Evolutionary conservation across 495 filamentous ascomycete species (phyloP), one percentile per base, ranked within the genome.

Genomic region (Corynascus novoguineensis): DNA sequence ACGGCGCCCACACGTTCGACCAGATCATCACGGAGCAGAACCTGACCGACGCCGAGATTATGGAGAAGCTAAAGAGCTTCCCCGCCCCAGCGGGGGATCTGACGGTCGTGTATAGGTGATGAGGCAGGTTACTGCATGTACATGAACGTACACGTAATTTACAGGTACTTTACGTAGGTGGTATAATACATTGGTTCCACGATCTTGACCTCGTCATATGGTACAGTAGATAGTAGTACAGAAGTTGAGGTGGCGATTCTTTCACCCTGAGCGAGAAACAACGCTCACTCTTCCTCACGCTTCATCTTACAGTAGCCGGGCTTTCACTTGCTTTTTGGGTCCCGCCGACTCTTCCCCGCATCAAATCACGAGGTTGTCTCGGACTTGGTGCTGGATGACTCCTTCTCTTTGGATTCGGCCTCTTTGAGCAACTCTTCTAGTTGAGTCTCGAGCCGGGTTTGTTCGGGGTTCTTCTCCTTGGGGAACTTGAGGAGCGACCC

Each of bases 1-100:
- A 96, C 71, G 91, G 91, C 0, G 82, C 78, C 64, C 90, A 93
- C 67, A 84, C 81, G 59, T 89, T 95, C 68, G 91, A 96, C 74
- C 85, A 96, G 78, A 92, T 95, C 57, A 92, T 89, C 64, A 89
- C 88, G 15, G 90, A 92, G 76, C 73, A 78, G 67, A 75, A 80
- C 53, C 63, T 84, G 67, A 80, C 76, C 5, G 82, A 87, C 59
- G 68, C 70, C 55, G 78, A 81, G 64, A 78, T 86, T 50, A 74
- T 81, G 73, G 71, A 71, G 22, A 75, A 68, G 60, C 64, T 79
- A 2, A 73, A 73, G 62, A 68, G 64, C 24, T 69, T 79, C 1
- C 68, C 67, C 5, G 65, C 71, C 0, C 64, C 68, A 21, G 64
- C 74, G 14, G 76, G 74, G 1, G 78, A 82, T 64, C 61, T 80